Evolutionary conservation across 768 basidiomycete genomes (phyloP), one percentile per base, ranked within the genome.

Genomic region (Phlebiopsis flavidoalba): DNA sequence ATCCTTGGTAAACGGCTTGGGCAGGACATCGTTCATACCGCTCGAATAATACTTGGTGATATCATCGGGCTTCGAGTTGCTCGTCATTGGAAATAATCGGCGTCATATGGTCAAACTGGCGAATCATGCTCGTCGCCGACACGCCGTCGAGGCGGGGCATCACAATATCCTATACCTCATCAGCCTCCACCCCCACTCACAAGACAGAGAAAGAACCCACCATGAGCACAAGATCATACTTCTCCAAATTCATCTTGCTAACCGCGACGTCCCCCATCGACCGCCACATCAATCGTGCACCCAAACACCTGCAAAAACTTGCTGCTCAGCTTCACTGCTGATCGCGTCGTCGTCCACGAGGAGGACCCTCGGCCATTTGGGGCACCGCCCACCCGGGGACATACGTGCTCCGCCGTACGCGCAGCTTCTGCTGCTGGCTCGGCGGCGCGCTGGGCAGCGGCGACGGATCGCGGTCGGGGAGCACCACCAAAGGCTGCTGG

Each of bases 41-140:
- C 87, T 87, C 31, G 88, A 86, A 71, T 89, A 90, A 69, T 95
- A 96, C 8, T 87, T 91, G 85, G 95, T 87, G 63, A 96, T 89
- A 73, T 96, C 91, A 74, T 89, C 88, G 26, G 95, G 94, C 67
- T 93, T 90, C 58, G 91, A 93, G 72, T 95, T 96, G 68, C 87
- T 89, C 56, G 95, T 98, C 96, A 98, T 98, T 22, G 94, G 26
- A 96, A 65, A 98, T 97, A 71, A 98, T 98, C 5, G 96, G 96
- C 46, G 95, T 97, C 77, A 88, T 89, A 60, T 87, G 85, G 75
- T 98, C 95, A 70, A 98, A 98, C 75, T 95, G 92, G 17, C 96
- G 82, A 66, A 98, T 97, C 67, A 98, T 73, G 60, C 87, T 93
- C 40, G 96, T 98, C 10, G 96, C 96, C 3, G 88, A 87, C 26